Evolutionary conservation across 768 basidiomycete genomes (phyloP), one percentile per base, ranked within the genome.

Genomic region (Calocybe gangraenosa): DNA sequence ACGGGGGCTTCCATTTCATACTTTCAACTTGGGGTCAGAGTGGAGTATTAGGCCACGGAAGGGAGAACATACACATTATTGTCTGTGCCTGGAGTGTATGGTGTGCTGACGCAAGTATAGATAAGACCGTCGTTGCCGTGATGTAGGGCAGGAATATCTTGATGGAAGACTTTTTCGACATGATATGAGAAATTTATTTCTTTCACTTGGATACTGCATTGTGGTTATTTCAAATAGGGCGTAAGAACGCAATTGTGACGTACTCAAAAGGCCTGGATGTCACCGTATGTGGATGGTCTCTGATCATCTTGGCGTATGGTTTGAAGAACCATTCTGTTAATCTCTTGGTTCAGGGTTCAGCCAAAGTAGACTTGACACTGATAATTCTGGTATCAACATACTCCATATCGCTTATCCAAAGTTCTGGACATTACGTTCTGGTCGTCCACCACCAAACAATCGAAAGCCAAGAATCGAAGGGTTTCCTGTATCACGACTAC

Each of bases 1-100:
- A 89, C 0, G 96, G 93, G 1, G 94, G 93, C 64, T 99, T 99
- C 96, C 96, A 99, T 65, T 99, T 99, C 58, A 99, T 65, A 51
- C 95, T 35, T 14, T 35, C 17, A 35, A 7, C 6, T 6, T 14
- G 7, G 5, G n/a, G 17, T n/a, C 14, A 35, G 6, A 5, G 34
- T 35, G 17, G 7, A 14, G 34, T 5, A 7, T n/a, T 7, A 35
- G 7, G 34, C 14, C 5, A 7, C 13, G 6, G 14, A 33, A 23
- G 32, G 4, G 21, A 18, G 30, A 13, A 66, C 82, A 56, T 49
- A 96, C 95, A 98, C 92, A 51, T 89, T 88, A 3, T 66, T 60
- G 60, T 99, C 96, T 9, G 96, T 98, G 2, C 77, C 76, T 19
- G 89, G 92, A 1, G 81, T 71, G 55, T 99, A 99, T 0, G 81